Evolutionary conservation across 768 basidiomycete genomes (phyloP), one percentile per base, ranked within the genome.

Genomic region (Tylopilus felleus): DNA sequence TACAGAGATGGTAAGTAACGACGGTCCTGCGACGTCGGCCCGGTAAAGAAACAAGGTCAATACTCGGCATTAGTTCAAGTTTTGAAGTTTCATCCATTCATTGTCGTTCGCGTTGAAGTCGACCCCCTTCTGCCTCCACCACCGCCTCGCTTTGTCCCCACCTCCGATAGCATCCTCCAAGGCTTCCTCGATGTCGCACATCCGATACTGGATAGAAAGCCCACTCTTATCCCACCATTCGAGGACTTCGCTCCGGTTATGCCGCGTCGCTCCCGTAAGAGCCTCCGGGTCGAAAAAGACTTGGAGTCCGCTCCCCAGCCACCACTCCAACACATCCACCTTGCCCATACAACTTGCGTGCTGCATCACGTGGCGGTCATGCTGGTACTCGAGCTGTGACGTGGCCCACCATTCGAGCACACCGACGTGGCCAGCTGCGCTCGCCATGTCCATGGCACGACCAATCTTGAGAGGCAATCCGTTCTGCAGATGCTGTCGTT

Each of bases 121-220:
- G 13, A 93, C 82, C 4, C 91, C 91, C 64, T 89, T 88, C 56
- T 71, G 69, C 66, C 77, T 81, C 91, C 91, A 94, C 91, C 91
- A 94, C 51, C 73, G 74, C 64, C 88, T 78, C 12, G 85, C 88
- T 44, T 75, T 80, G 56, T 85, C 81, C 13, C 90, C 89, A n/a
- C 85, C 86, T 8, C 86, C 85, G 47, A 90, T 87, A 0, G 88
- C 86, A 60, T 94, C 92, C 66, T 93, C 92, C 61, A 94, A 69
- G 4, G 92, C 92, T 74, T 93, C 92, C 65, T 95, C 92, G 47
- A 95, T 84, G 67, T 95, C 92, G 65, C 92, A 93, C 80, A 92
- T 84, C 49, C 93, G 81, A 70, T 92, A 95, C 62, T 89, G 88
- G 53, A 93, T 83, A 4, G 87, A 79, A 47, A 93, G 74, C 8